Percentiles rank a stretch among this genome's conserved stretches.
Conservation (phyloP, 2,329 filamentous ascomycete species). For the Ciborinia camelliae region DNA sequence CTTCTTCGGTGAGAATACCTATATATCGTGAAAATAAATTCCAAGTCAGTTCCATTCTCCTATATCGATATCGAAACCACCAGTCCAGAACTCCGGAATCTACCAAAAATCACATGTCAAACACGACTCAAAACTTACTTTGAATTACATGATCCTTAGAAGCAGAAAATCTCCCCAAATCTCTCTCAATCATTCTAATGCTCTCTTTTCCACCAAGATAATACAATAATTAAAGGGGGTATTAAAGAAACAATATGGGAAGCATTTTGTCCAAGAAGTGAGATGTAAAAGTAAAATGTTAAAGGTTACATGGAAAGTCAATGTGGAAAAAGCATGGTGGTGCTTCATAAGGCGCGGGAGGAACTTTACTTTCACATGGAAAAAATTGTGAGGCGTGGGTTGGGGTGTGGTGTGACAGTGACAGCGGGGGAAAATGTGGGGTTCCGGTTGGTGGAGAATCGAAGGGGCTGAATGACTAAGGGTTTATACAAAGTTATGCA, state of each 20-base stretch:
- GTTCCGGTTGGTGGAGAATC: not conserved
- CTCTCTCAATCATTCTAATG: slow-evolving; percentile 14
- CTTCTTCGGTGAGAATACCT: slow-evolving; percentile 38
- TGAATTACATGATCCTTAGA: slow-evolving; percentile 29
- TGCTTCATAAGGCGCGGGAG: not conserved
- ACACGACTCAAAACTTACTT: slow-evolving; percentile 23
- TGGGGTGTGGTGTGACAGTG: not conserved
- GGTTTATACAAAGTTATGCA: not conserved
- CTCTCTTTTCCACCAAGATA: not conserved
- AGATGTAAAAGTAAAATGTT: not conserved
- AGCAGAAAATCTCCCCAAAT: not conserved
- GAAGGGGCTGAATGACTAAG: not conserved
- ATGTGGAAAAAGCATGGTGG: not conserved
- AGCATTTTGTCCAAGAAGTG: slow-evolving; percentile 2
- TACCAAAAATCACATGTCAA: slow-evolving; percentile 34
- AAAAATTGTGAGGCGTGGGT: not conserved
- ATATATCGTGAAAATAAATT: not conserved
- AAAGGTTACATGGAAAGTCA: not conserved
- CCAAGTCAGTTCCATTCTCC: not conserved
- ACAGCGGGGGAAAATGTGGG: not conserved
- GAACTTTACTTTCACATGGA: slow-evolving; percentile 1
- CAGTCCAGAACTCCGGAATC: not conserved
- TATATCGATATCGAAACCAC: not conserved
- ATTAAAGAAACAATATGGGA: not conserved
- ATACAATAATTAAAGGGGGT: not conserved